Evolutionary conservation across 306 rosid genomes (phyloP).

Genomic region (Spatholobus suberectus): DNA sequence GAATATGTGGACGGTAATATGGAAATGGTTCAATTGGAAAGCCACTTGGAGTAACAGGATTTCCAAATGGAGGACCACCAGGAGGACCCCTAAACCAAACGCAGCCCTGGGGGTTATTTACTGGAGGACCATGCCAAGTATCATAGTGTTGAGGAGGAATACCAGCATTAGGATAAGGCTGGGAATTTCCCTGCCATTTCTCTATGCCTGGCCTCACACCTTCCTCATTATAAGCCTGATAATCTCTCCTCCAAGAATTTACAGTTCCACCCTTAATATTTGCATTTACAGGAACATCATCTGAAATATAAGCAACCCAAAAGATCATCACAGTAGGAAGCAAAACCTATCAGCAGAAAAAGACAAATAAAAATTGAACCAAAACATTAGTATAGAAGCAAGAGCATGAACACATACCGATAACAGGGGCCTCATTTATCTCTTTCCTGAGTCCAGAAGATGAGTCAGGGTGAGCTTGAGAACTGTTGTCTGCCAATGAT

Average conservation of each 20-base stretch:
- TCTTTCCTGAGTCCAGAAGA: conserved; percentile 61
- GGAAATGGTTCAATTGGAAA: conserved; percentile 88
- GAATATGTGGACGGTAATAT: conserved; percentile 79
- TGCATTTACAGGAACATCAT: conserved; percentile 56
- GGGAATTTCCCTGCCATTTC: conserved; percentile 87
- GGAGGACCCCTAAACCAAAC: conserved; percentile 95
- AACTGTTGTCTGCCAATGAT: conserved; percentile 57
- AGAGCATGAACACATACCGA: conserved; percentile 58
- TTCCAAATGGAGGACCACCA: conserved; percentile 80
- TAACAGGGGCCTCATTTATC: conserved; percentile 52
- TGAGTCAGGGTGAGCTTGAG: conserved; percentile 67
- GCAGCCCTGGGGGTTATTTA: conserved; percentile 81
- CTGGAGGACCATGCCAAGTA: conserved; percentile 81
- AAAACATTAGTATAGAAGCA: conserved; percentile 3
- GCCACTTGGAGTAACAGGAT: conserved; percentile 77
- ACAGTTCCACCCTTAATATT: conserved; percentile 50
- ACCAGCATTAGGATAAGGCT: conserved; percentile 69
- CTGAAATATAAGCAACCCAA: conserved; percentile 54
- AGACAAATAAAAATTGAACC: conserved; percentile 23
- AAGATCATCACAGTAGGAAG: conserved; percentile 10
- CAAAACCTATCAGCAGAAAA: conserved; percentile 31
- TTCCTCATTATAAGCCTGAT: conserved; percentile 62
- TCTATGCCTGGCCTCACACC: conserved; percentile 65
- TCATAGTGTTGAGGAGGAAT: conserved; percentile 79
- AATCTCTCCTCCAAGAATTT: conserved; percentile 73